Conservation (phyloP, 2,329 filamentous ascomycete species). For the Elsinoe arachidis region DNA sequence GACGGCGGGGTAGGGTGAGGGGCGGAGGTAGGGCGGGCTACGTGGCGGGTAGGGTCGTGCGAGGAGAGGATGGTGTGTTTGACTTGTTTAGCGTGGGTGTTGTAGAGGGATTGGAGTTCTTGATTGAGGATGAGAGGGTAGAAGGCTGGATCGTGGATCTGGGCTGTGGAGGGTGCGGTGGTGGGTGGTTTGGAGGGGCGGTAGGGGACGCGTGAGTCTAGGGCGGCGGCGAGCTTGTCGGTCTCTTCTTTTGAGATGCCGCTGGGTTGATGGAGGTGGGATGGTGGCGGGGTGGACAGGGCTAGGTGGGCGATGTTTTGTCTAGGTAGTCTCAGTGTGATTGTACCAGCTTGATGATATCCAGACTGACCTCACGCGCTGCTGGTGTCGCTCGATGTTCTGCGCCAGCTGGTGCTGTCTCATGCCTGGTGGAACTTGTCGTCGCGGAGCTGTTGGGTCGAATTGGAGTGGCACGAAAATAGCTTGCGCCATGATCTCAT, state of each 20-base stretch:
- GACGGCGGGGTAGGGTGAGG: not conserved
- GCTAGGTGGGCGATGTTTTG: not conserved
- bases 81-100: not conserved
- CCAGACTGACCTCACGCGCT: slow-evolving; percentile 12
- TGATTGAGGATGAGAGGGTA: not conserved
- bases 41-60: not conserved
- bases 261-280: not conserved
- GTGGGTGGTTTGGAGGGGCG: not conserved
- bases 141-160: not conserved
- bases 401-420: not conserved
- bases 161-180: not conserved
- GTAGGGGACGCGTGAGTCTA: not conserved
- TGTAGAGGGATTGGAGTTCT: not conserved
- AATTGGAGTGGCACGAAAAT: slow-evolving; percentile 17
- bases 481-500: slow-evolving; percentile 15
- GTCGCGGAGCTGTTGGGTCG: slow-evolving; percentile 10
- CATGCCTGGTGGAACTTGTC: not conserved
- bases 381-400: slow-evolving; percentile 12
- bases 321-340: not conserved
- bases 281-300: not conserved
- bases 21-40: no score
- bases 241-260: not conserved
- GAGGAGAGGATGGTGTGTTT: not conserved
- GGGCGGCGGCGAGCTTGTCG: not conserved
- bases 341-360: not conserved